Evolutionary conservation across 768 basidiomycete genomes (phyloP), one percentile per base, ranked within the genome.

Genomic region (Dacryopinax primogenitus): DNA sequence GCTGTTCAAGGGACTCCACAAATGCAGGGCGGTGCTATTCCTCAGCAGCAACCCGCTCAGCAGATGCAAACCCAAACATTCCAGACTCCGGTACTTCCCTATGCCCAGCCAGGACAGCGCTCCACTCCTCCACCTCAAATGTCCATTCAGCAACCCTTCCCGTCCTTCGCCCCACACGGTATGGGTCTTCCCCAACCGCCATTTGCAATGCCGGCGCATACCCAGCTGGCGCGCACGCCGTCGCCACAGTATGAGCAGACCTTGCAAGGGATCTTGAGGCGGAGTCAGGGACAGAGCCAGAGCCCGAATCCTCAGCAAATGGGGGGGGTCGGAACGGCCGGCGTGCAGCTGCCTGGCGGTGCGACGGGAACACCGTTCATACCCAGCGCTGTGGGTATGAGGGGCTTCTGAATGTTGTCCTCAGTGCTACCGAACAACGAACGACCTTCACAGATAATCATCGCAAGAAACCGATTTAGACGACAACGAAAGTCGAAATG

Each of bases 51-150:
- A 35, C 35, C 47, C 18, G 63, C 63, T n/a, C n/a, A 64, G 32
- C 63, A 47, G 33, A 28, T 21, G 63, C 63, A 47, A 18, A 7
- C 12, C 3, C 33, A 63, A 18, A 41, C 39, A 6, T 36, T 36
- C 62, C 62, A 63, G 23, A 18, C 62, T 12, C 34, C 62, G 26
- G 33, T 63, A 6, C 62, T 41, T 18, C 62, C 34, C n/a, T 41
- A 23, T 18, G 64, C 45, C 21, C 51, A 34, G 26, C 47, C 51
- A 21, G 30, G 26, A 12, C 33, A 35, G 18, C 30, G 33, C 33
- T 51, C 41, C 21, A 65, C 33, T 26, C 30, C 45, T 16, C 64
- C 90, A 15, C 84, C 90, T 78, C 90, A 92, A 74, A 92, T 90
- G 74, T 23, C 69, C 12, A 72, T 73, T 33, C 76, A 75, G 39